These are phyloP conservation scores for Phytopythium mirpurense DNA, from an alignment of 352 stramenopile genomes.

Conservation along the genomic window DNA sequence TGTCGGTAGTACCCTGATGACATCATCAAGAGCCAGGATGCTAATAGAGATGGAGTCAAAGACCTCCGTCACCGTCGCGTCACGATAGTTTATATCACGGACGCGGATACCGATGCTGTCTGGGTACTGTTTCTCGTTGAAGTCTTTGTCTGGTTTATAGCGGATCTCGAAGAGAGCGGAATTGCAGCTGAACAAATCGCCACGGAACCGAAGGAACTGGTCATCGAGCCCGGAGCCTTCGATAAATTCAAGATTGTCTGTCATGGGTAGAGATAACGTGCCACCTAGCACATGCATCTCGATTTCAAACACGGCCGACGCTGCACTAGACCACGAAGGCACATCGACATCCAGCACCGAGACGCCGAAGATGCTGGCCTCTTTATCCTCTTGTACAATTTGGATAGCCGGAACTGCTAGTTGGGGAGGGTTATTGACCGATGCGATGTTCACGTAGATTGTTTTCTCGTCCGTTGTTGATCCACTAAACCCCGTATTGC, in stretches of 20 bases:
- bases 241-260: constrained; percentile 22
- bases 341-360: constrained; percentile 59
- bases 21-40: constrained; percentile 42
- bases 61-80: constrained; percentile 38
- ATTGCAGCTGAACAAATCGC: constrained; percentile 52
- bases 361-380: constrained; percentile 62
- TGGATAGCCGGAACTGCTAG: constrained; percentile 47
- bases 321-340: constrained; percentile 18
- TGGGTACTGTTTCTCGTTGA: constrained; percentile 58
- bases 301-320: constrained; percentile 38
- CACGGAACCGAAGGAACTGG: constrained; percentile 50
- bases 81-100: constrained; percentile 50
- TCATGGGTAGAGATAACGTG: constrained; percentile 30
- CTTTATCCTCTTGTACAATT: constrained; percentile 49
- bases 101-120: constrained; percentile 56
- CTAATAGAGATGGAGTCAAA: constrained; percentile 35
- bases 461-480: constrained; percentile 26
- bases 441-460: constrained; percentile 35
- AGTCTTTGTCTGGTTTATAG: constrained; percentile 67
- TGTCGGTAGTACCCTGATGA: constrained; percentile 24
- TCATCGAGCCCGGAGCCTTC: constrained; percentile 49
- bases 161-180: constrained; percentile 64
- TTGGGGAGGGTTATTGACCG: constrained; percentile 58
- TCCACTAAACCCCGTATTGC: constrained; percentile 47
- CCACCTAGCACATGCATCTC: constrained; percentile 54